phyloP scores from a whole-genome alignment of 352 stramenopile species.

The Aphanomyces cochlioides region DNA sequence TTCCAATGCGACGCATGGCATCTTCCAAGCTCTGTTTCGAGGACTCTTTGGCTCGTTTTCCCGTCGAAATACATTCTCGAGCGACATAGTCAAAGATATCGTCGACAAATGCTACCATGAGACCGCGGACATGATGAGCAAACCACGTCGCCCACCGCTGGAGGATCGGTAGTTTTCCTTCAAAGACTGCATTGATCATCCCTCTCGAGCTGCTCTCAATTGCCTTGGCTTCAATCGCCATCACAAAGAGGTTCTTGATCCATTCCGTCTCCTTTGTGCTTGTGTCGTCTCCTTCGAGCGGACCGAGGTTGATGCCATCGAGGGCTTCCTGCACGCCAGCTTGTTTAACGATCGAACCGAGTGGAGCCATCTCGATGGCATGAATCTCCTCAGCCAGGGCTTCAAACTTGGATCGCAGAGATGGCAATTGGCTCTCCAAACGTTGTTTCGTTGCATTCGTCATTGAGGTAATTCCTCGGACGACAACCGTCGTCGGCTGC shows the following conservation, averaged over 20 bases:
- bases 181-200: conserved; percentile 4
- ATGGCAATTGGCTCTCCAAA: not conserved
- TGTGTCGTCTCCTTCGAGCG: too few species aligned
- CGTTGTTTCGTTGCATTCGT: not conserved
- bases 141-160: conserved; percentile 13
- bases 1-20: conserved; percentile 1
- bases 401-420: conserved; percentile 1
- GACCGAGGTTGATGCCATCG: too few species aligned
- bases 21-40: conserved; percentile 1
- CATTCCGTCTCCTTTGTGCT: not conserved
- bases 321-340: not conserved
- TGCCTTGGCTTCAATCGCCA: conserved; percentile 21
- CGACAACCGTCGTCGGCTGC: not conserved
- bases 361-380: not conserved
- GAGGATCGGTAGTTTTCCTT: not conserved
- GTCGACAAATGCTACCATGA: conserved; percentile 22
- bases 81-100: conserved; percentile 17
- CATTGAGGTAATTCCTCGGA: not conserved
- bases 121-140: not conserved
- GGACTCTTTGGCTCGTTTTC: not conserved
- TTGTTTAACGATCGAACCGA: not conserved
- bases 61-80: not conserved
- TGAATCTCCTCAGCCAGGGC: not conserved
- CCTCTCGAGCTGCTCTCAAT: conserved; percentile 5
- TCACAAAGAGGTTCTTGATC: not conserved